Percentiles rank a stretch among this genome's conserved stretches.
phyloP scores from a whole-genome alignment of 2,329 filamentous ascomycete genomes.

The Cercospora sp. region DNA sequence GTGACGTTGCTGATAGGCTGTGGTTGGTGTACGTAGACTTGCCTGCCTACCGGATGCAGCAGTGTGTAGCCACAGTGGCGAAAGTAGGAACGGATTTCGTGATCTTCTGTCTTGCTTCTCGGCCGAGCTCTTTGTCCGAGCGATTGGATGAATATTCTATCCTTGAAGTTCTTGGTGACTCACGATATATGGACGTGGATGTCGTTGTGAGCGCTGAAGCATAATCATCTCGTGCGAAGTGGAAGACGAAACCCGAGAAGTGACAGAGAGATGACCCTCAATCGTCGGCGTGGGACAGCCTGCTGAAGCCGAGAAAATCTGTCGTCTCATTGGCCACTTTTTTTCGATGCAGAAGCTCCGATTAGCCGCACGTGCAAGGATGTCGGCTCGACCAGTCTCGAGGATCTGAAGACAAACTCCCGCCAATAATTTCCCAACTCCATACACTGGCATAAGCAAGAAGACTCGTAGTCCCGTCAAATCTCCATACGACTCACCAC shows the following conservation, averaged over 20 bases:
- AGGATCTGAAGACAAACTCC: conserved; percentile 3
- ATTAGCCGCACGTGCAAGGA: conserved; percentile 8
- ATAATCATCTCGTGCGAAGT: neutral
- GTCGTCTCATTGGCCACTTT: neutral
- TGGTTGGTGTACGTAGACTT: conserved; percentile 23
- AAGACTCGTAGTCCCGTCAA: neutral
- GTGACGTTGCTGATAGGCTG: conserved; percentile 23
- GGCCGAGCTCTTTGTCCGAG: conserved; percentile 7
- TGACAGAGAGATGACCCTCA: neutral
- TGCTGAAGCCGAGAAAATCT: neutral
- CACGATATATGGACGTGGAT: neutral
- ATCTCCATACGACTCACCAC: neutral
- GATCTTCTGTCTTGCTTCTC: conserved; percentile 5
- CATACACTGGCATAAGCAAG: neutral
- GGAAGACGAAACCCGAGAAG: neutral
- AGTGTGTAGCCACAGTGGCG: conserved; percentile 18
- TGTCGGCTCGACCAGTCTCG: conserved; percentile 8
- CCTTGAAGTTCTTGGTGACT: neutral
- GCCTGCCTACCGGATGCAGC: conserved; percentile 3
- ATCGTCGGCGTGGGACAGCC: neutral
- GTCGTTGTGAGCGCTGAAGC: neutral
- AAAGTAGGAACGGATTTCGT: conserved; percentile 10
- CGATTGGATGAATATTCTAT: conserved; percentile 7
- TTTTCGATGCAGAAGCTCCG: neutral
- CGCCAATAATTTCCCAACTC: neutral